Base-by-base conservation (phyloP, 768 basidiomycete species). In the Tricholoma sp. region DNA sequence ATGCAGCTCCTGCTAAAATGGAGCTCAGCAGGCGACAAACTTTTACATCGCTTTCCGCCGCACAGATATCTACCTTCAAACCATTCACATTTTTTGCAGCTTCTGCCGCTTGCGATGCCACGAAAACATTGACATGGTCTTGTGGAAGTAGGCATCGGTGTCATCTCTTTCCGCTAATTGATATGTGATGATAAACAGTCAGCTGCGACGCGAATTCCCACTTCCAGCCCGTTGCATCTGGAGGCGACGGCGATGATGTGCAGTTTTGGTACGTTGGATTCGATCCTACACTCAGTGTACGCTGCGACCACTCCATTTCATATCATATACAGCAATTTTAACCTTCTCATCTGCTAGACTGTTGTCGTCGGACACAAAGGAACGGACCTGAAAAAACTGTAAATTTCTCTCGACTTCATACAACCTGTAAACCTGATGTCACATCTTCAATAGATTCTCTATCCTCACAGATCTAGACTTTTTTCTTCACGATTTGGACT, bases 1-100 rank as follows among this genome's bases (percentile, higher is more conserved):
- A 51, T 53, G 55, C 57, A 17, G 51, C 51, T 29, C 57, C 54
- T 52, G 33, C 61, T 45, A 45, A 24, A 11, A 5, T 4, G 4
- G 11, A 45, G 9, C 69, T 74, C 47, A 53, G 50, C 18, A 50
- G 68, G n/a, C 71, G 72, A 24, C 74, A 75, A 56, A 59, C 67
- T 15, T 76, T 81, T 52, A 72, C 70, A 1, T 52, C 76, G 1
- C 65, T 82, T 50, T 66, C 73, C 29, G 60, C 70, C 5, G 24
- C 76, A 0, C 71, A 82, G 59, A 74, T 84, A 6, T 59, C 70
- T 6, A 34, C 61, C 11, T 84, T 74, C 65, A 75, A 62, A 36
- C 74, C 82, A 0, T 85, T 76, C 68, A 76, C 80, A 0, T 70
- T 66, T 54, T 83, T 77, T 59, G 81, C 84, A 0, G 76, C 77